Conservation (phyloP, 805 yeast genomes). For the Yarrowia bubula region DNA sequence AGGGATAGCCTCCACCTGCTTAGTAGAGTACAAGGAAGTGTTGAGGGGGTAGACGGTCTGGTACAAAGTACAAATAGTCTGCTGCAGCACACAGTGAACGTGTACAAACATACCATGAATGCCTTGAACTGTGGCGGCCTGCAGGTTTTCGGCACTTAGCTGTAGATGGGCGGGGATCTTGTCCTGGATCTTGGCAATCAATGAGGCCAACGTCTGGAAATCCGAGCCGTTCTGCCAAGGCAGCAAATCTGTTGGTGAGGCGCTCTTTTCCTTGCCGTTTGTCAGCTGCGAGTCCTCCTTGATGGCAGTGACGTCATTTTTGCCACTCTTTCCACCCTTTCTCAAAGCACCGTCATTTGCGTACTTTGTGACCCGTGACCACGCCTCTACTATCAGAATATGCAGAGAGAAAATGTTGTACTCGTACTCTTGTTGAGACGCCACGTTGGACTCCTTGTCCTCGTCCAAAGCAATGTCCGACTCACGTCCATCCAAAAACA, state of each 20-base stretch:
- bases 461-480: conserved; percentile 23
- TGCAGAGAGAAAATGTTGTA: conserved; percentile 27
- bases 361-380: conserved; percentile 33
- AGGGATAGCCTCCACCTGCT: conserved; percentile 30
- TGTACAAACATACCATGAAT: conserved; percentile 37
- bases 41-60: conserved; percentile 39
- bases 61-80: conserved; percentile 37
- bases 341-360: conserved; percentile 27
- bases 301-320: conserved; percentile 33
- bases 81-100: conserved; percentile 38
- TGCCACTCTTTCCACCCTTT: conserved; percentile 37
- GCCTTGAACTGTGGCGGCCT: neutral
- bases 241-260: neutral
- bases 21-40: neutral
- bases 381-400: conserved; percentile 27
- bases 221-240: conserved; percentile 34
- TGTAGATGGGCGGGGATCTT: conserved; percentile 26
- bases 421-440: conserved; percentile 27
- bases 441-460: conserved; percentile 20
- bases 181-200: conserved; percentile 8
- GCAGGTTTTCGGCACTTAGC: conserved; percentile 5
- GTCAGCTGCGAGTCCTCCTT: neutral
- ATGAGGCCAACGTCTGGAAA: conserved; percentile 19
- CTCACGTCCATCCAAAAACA: conserved; percentile 13
- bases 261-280: neutral